phyloP scores from a whole-genome alignment of 371 early-diverging fungal genomes.

The Mucor irregularis region DNA sequence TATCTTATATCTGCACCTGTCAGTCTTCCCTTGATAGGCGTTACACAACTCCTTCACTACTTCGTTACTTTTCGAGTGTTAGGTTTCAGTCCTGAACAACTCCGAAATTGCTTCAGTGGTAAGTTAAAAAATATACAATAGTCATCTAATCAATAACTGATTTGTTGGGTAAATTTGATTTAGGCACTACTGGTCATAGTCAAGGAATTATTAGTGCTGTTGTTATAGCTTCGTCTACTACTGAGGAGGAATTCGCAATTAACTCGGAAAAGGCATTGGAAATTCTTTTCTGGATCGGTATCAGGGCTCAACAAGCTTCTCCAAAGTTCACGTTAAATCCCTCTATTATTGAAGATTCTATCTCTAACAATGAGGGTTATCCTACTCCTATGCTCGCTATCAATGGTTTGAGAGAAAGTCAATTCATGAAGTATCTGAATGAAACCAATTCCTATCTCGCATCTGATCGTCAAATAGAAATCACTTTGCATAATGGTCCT shows the following conservation, averaged over 20 bases:
- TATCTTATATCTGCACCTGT: slow-evolving; percentile 85
- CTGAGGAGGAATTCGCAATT: slow-evolving; percentile 77
- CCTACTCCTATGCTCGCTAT: slow-evolving; percentile 95
- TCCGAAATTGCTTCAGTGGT: slow-evolving; percentile 49
- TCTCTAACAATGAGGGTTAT: slow-evolving; percentile 86
- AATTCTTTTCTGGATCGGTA: slow-evolving; percentile 90
- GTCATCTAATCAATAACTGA: not conserved
- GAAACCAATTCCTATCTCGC: slow-evolving; percentile 86
- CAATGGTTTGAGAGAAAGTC: slow-evolving; percentile 71
- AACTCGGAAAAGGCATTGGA: slow-evolving; percentile 88
- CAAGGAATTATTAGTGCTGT: slow-evolving; percentile 94
- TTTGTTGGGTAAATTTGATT: not conserved
- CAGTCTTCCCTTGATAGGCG: slow-evolving; percentile 88
- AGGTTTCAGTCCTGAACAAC: slow-evolving; percentile 45
- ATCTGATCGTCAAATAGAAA: slow-evolving; percentile 74
- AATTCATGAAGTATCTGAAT: slow-evolving; percentile 78
- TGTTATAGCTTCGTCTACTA: slow-evolving; percentile 81
- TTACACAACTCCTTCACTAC: slow-evolving; percentile 85
- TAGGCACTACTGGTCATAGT: slow-evolving; percentile 91
- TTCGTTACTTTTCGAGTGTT: slow-evolving; percentile 71
- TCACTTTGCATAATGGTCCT: slow-evolving; percentile 88
- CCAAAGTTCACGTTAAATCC: slow-evolving; percentile 91
- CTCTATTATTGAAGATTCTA: slow-evolving; percentile 85
- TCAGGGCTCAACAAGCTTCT: slow-evolving; percentile 84
- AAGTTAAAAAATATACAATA: slow-evolving; percentile 13